Conservation (phyloP, 2,329 filamentous ascomycete genomes). For the Sclerotinia trifoliorum region DNA sequence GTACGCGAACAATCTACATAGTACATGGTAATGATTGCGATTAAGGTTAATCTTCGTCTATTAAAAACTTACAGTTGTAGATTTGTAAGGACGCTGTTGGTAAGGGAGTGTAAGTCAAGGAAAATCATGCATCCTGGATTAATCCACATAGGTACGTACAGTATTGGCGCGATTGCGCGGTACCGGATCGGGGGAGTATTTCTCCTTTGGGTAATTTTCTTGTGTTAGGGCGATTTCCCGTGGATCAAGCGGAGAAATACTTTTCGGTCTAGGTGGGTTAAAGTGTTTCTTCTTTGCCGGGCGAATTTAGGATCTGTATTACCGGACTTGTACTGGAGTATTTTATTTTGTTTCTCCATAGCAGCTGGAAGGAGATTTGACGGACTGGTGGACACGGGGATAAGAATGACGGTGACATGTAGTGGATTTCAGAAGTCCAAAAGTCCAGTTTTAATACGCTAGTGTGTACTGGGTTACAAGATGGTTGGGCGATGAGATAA, state of each 20-base stretch:
- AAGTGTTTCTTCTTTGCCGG: neutral
- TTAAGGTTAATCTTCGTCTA: slow-evolving; percentile 3
- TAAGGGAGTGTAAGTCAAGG: neutral
- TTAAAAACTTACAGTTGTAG: neutral
- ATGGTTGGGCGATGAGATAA: neutral
- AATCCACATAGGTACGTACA: slow-evolving; percentile 9
- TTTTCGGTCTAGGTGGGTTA: neutral
- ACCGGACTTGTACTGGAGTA: slow-evolving; percentile 8
- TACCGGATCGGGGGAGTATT: slow-evolving; percentile 6
- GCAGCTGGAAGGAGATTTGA: neutral
- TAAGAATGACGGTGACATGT: neutral
- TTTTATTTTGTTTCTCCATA: slow-evolving; percentile 4
- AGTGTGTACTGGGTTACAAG: neutral
- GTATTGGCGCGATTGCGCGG: slow-evolving; percentile 2
- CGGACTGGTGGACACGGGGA: neutral
- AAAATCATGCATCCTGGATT: neutral
- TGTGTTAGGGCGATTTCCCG: neutral
- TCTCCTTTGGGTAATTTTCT: neutral
- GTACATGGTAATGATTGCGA: neutral
- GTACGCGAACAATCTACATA: slow-evolving; percentile 10
- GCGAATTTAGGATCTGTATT: slow-evolving; percentile 1
- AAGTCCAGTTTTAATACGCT: neutral
- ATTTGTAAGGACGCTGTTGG: neutral
- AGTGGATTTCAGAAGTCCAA: neutral
- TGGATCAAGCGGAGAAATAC: neutral